Base-by-base conservation (phyloP, 2,329 filamentous ascomycete genomes). In the Cadophora malorum region DNA sequence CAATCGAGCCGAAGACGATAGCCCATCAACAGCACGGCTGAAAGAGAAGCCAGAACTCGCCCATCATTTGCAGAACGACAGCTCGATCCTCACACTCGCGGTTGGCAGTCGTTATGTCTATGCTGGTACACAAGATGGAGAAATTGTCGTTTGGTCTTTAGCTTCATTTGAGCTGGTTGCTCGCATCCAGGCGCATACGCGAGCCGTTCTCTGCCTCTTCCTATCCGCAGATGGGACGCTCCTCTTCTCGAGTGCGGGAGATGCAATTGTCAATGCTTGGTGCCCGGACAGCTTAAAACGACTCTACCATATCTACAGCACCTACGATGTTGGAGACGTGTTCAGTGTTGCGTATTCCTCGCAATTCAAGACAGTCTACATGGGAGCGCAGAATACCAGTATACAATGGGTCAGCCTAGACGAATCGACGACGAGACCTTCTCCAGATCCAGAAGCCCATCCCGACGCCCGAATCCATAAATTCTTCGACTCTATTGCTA, bases 251-350 rank as follows among this genome's bases (percentile, higher is more conserved):
- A 96, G 92, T 74, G 95, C 94, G 10, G 94, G 94, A 73, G 96
- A 99, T 77, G 92, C 95, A 1, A 91, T 97, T 67, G 90, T 98
- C 77, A 97, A 97, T 78, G 93, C 97, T 52, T 99, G 96, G 96
- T 91, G 89, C 74, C 92, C 94, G 1, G 85, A 83, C 53, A 90
- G 88, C 6, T 89, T 97, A 78, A 86, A 86, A 66, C 89, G 91
- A 33, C 84, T 96, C 0, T 96, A 94, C 81, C 93, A 96, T 71
- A 92, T 98, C 70, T 97, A 97, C 82, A 96, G 94, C 70, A 91
- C 90, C 60, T 95, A 97, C 79, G 96, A 98, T 74, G 92, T 97
- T 50, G 96, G 96, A 68, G 96, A 99, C 81, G 89, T 99, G 68
- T 98, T 98, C 79, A 97, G 93, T 74, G 90, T 97, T n/a, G 91